Percentiles rank a stretch among this genome's conserved stretches.
These are phyloP conservation scores for Eutrema japonicum DNA, from an alignment of 345 rosid genomes.

Conservation along the genomic window DNA sequence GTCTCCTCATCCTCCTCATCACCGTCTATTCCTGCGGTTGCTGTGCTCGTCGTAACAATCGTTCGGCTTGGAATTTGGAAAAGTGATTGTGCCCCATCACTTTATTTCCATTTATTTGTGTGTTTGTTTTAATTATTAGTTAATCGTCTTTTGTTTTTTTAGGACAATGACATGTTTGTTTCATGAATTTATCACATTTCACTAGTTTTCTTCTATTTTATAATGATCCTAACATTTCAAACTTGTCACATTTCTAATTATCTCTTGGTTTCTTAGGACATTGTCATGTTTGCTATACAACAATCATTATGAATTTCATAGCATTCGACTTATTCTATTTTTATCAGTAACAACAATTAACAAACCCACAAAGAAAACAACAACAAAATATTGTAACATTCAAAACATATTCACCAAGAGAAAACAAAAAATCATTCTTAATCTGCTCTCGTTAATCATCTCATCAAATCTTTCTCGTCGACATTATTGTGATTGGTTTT, in stretches of 20 bases:
- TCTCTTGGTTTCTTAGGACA: neutral
- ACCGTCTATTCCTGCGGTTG: conserved; percentile 42
- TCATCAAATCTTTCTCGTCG: neutral
- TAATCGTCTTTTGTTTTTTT: conserved; percentile 7
- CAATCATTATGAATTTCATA: neutral
- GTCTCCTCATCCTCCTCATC: conserved; percentile 42
- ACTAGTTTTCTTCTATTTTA: neutral
- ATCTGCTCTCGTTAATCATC: neutral
- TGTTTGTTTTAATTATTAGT: conserved; percentile 5
- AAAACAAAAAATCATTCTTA: neutral
- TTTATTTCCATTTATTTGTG: neutral
- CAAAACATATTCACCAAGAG: neutral
- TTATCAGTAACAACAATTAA: conserved; percentile 22
- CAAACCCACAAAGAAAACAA: conserved; percentile 4
- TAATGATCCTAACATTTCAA: neutral
- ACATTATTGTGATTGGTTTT: neutral
- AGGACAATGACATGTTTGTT: conserved; percentile 13
- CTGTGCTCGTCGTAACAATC: conserved; percentile 51
- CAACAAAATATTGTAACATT: neutral
- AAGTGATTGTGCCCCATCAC: conserved; percentile 21
- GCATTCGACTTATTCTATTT: conserved; percentile 17
- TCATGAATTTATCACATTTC: neutral
- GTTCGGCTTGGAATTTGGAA: conserved; percentile 25
- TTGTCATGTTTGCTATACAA: neutral
- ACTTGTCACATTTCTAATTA: neutral